These are phyloP conservation scores for Posidonia oceanica DNA, from an alignment of 116 monocot genomes.

Conservation along the genomic window DNA sequence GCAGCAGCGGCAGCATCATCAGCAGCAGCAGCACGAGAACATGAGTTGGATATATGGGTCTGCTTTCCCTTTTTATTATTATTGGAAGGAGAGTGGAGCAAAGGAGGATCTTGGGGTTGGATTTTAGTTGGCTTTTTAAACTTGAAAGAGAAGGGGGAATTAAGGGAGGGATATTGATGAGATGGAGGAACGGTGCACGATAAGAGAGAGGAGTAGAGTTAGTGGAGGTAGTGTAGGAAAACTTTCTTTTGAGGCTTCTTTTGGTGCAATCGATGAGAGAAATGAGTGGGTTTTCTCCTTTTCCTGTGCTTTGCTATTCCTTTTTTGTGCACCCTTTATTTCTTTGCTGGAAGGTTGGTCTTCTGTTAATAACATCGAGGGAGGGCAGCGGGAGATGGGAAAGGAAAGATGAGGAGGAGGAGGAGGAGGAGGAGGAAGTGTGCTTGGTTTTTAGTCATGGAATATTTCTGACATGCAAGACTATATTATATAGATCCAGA, in stretches of 20 bases:
- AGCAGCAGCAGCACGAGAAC: neutral
- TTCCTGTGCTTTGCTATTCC: slow-evolving; percentile 7
- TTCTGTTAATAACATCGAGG: slow-evolving; percentile 8
- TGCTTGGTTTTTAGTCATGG: slow-evolving; percentile 5
- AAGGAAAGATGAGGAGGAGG: neutral
- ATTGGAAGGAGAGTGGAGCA: neutral
- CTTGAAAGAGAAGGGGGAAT: neutral
- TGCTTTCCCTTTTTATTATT: neutral
- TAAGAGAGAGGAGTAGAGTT: neutral
- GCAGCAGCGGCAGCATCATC: neutral
- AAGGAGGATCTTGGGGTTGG: slow-evolving; percentile 12
- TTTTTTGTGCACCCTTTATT: slow-evolving; percentile 10
- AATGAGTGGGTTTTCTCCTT: slow-evolving; percentile 10
- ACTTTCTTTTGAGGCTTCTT: slow-evolving; percentile 13
- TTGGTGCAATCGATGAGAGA: slow-evolving; percentile 27
- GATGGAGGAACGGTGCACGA: neutral
- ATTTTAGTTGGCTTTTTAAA: slow-evolving; percentile 8
- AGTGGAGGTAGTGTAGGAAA: neutral
- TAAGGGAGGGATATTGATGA: neutral
- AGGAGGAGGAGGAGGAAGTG: no score
- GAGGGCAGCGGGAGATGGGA: neutral
- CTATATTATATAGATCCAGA: neutral
- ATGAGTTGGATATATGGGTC: neutral
- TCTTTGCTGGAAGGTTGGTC: slow-evolving; percentile 7
- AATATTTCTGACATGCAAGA: slow-evolving; percentile 10